Percentiles rank a stretch among this genome's conserved stretches.
Evolutionary conservation across 345 rosid species (phyloP).

Genomic region (Chamaenerion angustifolium): DNA sequence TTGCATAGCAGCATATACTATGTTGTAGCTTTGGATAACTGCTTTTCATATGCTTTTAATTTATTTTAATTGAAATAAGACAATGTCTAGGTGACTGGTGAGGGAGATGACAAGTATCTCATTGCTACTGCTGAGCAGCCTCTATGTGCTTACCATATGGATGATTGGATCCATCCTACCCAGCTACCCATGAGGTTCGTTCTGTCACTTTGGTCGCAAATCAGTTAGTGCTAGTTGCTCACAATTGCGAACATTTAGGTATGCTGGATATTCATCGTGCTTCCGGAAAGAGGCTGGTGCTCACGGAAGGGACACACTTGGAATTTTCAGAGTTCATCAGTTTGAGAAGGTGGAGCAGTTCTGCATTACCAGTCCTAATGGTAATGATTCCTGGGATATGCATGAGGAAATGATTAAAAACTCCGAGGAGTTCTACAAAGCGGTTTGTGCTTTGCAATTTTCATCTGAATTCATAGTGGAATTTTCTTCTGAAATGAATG

Average conservation of each 20-base stretch:
- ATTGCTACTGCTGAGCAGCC: conserved; percentile 98
- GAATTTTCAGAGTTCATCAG: conserved; percentile 96
- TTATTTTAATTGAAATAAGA: background rate
- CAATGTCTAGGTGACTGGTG: conserved; percentile 66
- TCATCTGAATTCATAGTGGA: too few relatives aligned
- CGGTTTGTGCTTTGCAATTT: conserved; percentile 20
- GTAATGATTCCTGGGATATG: conserved; percentile 79
- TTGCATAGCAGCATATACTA: background rate
- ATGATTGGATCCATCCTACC: conserved; percentile 87
- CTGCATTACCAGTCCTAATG: conserved; percentile 80
- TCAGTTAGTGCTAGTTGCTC: too few relatives aligned
- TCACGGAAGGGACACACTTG: conserved; percentile 94
- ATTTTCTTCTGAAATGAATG: too few relatives aligned
- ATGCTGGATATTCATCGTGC: conserved; percentile 91
- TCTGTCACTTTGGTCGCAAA: too few relatives aligned
- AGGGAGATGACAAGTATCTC: conserved; percentile 86
- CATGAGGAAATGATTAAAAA: conserved; percentile 87
- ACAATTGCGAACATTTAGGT: conserved; percentile 23
- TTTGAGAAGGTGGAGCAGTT: conserved; percentile 97
- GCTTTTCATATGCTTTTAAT: too few relatives aligned
- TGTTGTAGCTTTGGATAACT: too few relatives aligned
- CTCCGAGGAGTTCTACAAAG: conserved; percentile 73
- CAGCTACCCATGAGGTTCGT: conserved; percentile 63
- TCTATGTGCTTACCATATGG: conserved; percentile 75
- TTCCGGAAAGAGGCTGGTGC: conserved; percentile 98